Evolutionary conservation across 495 filamentous ascomycete species (phyloP).

Genomic region (Massariosphaeria phaeospora): DNA sequence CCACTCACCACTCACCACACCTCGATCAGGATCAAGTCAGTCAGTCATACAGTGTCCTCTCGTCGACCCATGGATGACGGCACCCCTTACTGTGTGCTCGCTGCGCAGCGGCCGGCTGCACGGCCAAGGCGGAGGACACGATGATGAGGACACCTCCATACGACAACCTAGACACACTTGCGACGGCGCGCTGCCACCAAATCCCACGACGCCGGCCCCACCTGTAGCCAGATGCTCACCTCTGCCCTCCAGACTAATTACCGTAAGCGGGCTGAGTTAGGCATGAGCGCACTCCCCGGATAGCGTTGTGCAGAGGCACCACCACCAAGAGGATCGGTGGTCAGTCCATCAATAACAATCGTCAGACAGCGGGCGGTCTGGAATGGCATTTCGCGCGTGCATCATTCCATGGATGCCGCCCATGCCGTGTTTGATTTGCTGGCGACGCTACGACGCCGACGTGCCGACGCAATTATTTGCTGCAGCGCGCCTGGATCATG

Average conservation of each 20-base stretch:
- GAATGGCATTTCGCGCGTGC: constrained; percentile 25
- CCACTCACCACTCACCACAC: not conserved
- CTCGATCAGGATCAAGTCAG: not conserved
- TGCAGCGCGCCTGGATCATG: too few species aligned
- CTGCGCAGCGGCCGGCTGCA: constrained; percentile 18
- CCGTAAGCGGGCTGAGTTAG: constrained; percentile 25
- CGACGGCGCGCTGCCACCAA: constrained; percentile 18
- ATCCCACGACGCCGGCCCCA: constrained; percentile 18
- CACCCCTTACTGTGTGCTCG: constrained; percentile 9
- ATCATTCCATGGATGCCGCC: constrained; percentile 27
- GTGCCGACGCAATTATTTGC: not conserved
- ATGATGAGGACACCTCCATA: constrained; percentile 7
- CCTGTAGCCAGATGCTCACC: constrained; percentile 1
- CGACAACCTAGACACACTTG: constrained; percentile 11
- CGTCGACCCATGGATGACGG: too few species aligned
- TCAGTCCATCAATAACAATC: too few species aligned
- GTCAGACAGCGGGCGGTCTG: constrained; percentile 14
- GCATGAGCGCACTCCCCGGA: not conserved
- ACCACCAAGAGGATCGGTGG: not conserved
- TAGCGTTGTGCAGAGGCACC: too few species aligned
- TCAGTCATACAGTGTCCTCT: too few species aligned
- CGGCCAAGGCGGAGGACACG: constrained; percentile 26
- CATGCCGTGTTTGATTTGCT: constrained; percentile 30
- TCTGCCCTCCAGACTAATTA: constrained; percentile 3
- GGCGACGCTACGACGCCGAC: too few species aligned